Base-by-base conservation (phyloP, 345 rosid species). In the Hypericum perforatum region DNA sequence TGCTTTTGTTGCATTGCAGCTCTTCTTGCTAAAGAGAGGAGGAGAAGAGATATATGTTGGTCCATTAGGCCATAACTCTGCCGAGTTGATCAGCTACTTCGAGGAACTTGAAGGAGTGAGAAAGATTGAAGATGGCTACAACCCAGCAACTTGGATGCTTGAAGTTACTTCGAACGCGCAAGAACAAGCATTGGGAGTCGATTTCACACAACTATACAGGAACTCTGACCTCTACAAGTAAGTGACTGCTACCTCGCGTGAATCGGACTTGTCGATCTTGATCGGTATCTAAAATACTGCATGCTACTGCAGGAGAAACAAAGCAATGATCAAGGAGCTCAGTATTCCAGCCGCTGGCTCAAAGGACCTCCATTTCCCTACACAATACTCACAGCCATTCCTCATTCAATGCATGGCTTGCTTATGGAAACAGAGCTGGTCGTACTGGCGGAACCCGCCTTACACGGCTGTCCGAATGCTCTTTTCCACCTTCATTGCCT, bases 291-390 rank as follows among this genome's bases (percentile, higher is more conserved):
- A 13, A 37, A 1, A n/a, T 11, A n/a, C 6, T 52, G 41, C 10
- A 9, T 16, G 8, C 5, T 52, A 7, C 11, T 22, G 3, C 53
- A 52, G 55, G 55, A 52, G 55, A 52, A 81, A 74, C 74, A 71
- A 70, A 61, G 74, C 52, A 16, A 37, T 76, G 43, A 81, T 81
- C 11, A 38, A 61, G 36, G 32, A 22, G 4, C 32, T 22, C 1
- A 22, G 32, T 22, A 4, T 22, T 22, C 32, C 32, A 22, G 32
- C 32, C 4, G 32, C 32, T 22, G 32, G 32, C 32, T 22, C 32
- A 1, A 22, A 22, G 32, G 32, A 22, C 32, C 32, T 22, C 32
- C 4, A 22, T 22, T 22, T 22, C 4, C 32, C 32, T 22, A 22
- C 32, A 22, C 32, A 22, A 22, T 22, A 22, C 32, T 22, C 32